phyloP scores from a whole-genome alignment of 2,329 filamentous ascomycete species.

The Colletotrichum sp. region DNA sequence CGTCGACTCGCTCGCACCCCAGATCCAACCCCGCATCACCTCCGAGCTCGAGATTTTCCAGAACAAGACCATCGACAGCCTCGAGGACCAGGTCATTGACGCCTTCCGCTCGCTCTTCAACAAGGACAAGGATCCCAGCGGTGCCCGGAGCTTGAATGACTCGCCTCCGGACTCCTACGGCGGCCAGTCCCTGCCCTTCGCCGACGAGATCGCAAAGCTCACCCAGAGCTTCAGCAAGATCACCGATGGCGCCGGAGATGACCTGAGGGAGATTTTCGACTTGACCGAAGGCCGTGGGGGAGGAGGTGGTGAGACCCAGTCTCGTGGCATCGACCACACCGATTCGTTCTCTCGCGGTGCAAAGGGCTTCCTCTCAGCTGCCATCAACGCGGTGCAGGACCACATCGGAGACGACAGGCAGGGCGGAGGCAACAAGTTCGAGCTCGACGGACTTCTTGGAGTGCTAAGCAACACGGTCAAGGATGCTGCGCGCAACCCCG shows the following conservation, averaged over 20 bases:
- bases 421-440: constrained; percentile 36
- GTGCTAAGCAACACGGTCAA: constrained; percentile 47
- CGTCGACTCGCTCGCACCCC: constrained; percentile 50
- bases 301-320: constrained; percentile 25
- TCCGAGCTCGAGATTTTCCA: constrained; percentile 49
- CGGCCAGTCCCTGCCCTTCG: constrained; percentile 46
- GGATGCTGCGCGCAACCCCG: constrained; percentile 48
- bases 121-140: constrained; percentile 29
- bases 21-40: constrained; percentile 51
- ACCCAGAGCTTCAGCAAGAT: constrained; percentile 45
- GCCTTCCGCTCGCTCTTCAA: constrained; percentile 50
- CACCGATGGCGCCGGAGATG: constrained; percentile 45
- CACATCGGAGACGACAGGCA: constrained; percentile 36
- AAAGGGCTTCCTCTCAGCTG: constrained; percentile 44
- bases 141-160: constrained; percentile 32
- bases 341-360: constrained; percentile 32
- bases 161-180: constrained; percentile 46
- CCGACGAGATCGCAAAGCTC: constrained; percentile 47
- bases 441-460: constrained; percentile 48
- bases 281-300: constrained; percentile 39
- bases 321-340: constrained; percentile 24
- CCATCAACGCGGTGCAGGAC: constrained; percentile 46
- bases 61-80: constrained; percentile 47
- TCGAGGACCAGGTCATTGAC: constrained; percentile 49
- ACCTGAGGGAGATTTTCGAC: constrained; percentile 48